Base-by-base conservation (phyloP, 2,329 filamentous ascomycete species). In the Fusarium sp. region DNA sequence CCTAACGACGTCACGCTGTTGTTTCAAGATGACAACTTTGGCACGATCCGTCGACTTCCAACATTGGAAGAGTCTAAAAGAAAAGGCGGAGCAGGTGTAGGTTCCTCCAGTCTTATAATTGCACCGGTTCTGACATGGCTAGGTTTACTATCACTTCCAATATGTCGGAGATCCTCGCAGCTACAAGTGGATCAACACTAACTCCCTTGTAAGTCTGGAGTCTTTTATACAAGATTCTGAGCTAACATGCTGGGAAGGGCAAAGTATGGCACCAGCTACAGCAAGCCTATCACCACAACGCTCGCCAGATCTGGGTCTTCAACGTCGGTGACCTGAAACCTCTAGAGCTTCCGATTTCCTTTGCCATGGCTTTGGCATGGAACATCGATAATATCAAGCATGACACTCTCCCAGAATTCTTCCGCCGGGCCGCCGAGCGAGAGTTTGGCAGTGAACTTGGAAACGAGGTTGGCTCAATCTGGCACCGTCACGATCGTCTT, bases 251-350 rank as follows among this genome's bases (percentile, higher is more conserved):
- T 10, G 0, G 3, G 5, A 15, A 78, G 82, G 79, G 39, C 63
- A 81, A 69, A 71, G 57, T 73, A 1, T 77, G 75, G 83, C 77
- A 89, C 57, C 86, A 90, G 63, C 83, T 90, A 66, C 80, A 82
- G n/a, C 78, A 86, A 23, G 85, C 88, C 0, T 85, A 89, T 53
- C 79, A 71, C 2, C 69, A 74, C 21, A 74, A 75, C 3, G 87
- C 86, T 3, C 79, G 83, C 29, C 80, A 84, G 18, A 86, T 90
- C 26, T 90, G 88, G 88, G 81, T 90, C 21, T 86, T 90, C 63
- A 90, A 90, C 41, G 85, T 90, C 3, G 88, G 87, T 13, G 88
- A 90, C 65, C 79, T 90, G 43, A 90, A 90, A 70, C 85, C 86
- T 1, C 79, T 86, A 21, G 86, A 88, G 72, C 76, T 87, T 0